phyloP scores from a whole-genome alignment of 2,329 filamentous ascomycete species.

The Proliferodiscus dingleyae region DNA sequence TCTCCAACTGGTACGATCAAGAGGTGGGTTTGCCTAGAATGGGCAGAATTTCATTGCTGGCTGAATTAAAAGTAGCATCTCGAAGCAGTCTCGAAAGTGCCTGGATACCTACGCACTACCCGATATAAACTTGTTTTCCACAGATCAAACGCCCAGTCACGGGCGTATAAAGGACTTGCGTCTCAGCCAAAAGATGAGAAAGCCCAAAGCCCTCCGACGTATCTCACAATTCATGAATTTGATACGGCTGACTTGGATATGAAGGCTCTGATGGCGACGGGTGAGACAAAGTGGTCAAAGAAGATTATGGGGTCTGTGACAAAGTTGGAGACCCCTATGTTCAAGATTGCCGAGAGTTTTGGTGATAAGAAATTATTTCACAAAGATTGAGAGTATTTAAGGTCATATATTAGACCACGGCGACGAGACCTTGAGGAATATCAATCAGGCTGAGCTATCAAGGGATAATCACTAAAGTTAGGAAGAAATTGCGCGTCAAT shows the following conservation, averaged over 20 bases:
- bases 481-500: no score
- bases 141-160: slow-evolving; percentile 4
- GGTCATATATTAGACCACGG: no score
- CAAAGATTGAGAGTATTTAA: no score
- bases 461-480: no score
- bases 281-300: slow-evolving; percentile 7
- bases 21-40: slow-evolving; percentile 3
- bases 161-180: slow-evolving; percentile 4
- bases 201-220: neutral
- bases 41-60: neutral
- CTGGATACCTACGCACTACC: slow-evolving; percentile 12
- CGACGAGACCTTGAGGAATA: no score
- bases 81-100: slow-evolving; percentile 2
- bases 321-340: slow-evolving; percentile 1
- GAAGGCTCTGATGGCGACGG: neutral
- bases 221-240: slow-evolving; percentile 6
- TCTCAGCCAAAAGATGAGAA: neutral
- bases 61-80: slow-evolving; percentile 10
- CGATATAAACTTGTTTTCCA: slow-evolving; percentile 9
- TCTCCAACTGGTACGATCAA: slow-evolving; percentile 14
- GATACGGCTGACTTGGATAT: neutral
- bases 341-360: slow-evolving; percentile 1
- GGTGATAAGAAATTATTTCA: neutral
- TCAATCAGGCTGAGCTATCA: no score
- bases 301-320: slow-evolving; percentile 1